Conservation (phyloP, 352 stramenopile species). For the Globisporangium splendens region DNA sequence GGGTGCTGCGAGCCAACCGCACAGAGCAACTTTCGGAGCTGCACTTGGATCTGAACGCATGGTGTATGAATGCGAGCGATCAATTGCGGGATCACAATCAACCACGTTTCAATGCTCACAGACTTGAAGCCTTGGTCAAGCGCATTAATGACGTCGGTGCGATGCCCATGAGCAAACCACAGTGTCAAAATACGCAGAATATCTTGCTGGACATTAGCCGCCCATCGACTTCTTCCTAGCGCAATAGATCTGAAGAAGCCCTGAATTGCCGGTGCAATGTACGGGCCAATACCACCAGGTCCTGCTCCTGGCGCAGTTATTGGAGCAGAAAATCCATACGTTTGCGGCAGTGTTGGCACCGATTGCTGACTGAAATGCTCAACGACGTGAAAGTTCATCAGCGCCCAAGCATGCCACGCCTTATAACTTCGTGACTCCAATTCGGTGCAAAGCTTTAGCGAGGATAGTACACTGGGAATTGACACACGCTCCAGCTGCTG, state of each 20-base stretch:
- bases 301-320: neutral
- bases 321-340: conserved; percentile 1
- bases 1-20: conserved; percentile 92
- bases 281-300: conserved; percentile 35
- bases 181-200: conserved; percentile 97
- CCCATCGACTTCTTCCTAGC: conserved; percentile 93
- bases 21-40: conserved; percentile 88
- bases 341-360: conserved; percentile 27
- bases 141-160: conserved; percentile 82
- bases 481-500: conserved; percentile 77
- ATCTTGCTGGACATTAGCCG: conserved; percentile 97
- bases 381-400: conserved; percentile 97
- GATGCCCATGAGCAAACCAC: conserved; percentile 96
- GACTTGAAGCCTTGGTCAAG: conserved; percentile 83
- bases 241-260: conserved; percentile 96
- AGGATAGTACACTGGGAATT: conserved; percentile 62
- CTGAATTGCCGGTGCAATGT: conserved; percentile 69
- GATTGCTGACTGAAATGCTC: conserved; percentile 75
- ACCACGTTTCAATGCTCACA: conserved; percentile 96
- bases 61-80: conserved; percentile 89
- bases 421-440: conserved; percentile 75
- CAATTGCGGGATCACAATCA: conserved; percentile 97
- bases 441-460: conserved; percentile 66
- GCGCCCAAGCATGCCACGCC: conserved; percentile 96
- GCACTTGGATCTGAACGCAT: conserved; percentile 58